These are phyloP conservation scores for Speleostelium caveatum DNA, from an alignment of 78 protist genomes.

Conservation along the genomic window DNA sequence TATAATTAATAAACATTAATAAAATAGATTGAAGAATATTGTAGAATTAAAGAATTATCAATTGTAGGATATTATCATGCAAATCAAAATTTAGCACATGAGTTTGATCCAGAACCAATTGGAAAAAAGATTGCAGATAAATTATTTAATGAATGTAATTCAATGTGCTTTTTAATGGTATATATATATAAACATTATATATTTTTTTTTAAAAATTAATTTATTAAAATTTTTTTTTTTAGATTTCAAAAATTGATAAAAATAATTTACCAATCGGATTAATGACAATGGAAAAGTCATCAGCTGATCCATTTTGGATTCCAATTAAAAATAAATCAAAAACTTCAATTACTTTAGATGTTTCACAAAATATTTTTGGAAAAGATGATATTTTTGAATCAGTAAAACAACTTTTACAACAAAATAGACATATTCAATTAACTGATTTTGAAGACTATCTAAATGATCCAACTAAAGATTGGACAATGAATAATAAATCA, in stretches of 20 bases:
- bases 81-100: constrained; percentile 30
- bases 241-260: constrained; percentile 33
- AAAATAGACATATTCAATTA: not conserved
- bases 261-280: constrained; percentile 29
- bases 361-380: not conserved
- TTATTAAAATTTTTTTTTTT: not conserved
- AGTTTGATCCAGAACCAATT: constrained; percentile 58
- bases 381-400: constrained; percentile 4
- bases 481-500: constrained; percentile 46
- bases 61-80: constrained; percentile 66
- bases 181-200: not conserved
- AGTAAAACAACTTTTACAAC: constrained; percentile 2
- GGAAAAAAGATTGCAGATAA: constrained; percentile 46
- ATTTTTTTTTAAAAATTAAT: not conserved
- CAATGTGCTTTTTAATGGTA: constrained; percentile 52
- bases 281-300: not conserved
- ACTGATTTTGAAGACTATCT: constrained; percentile 74
- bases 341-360: not conserved
- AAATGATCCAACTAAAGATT: constrained; percentile 53
- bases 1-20: not conserved
- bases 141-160: constrained; percentile 37
- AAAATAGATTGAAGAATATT: constrained; percentile 62
- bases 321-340: constrained; percentile 18
- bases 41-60: constrained; percentile 50
- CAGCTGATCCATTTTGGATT: constrained; percentile 19